phyloP scores from a whole-genome alignment of 768 basidiomycete genomes.

The Russula vinacea region DNA sequence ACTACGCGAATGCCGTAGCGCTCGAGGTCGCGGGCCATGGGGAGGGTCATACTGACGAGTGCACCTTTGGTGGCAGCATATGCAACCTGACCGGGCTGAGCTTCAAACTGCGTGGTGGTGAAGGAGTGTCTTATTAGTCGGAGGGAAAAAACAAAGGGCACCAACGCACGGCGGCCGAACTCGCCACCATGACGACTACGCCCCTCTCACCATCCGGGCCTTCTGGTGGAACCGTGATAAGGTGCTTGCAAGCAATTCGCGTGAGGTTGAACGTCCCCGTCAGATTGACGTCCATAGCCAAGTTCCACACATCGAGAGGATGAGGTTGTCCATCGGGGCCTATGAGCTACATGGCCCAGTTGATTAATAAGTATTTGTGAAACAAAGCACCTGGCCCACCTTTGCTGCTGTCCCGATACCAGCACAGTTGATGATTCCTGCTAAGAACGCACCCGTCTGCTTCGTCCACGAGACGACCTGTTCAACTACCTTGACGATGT shows the following conservation, averaged over 20 bases:
- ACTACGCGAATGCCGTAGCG: slow-evolving; percentile 53
- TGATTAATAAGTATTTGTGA: too few relatives aligned
- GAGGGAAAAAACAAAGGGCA: background rate
- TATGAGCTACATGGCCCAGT: slow-evolving; percentile 42
- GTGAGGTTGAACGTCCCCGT: slow-evolving; percentile 60
- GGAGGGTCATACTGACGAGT: slow-evolving; percentile 54
- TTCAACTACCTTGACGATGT: slow-evolving; percentile 33
- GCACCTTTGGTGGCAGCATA: slow-evolving; percentile 59
- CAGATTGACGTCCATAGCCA: slow-evolving; percentile 52
- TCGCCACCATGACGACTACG: slow-evolving; percentile 55
- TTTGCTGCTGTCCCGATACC: slow-evolving; percentile 45
- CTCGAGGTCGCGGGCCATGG: slow-evolving; percentile 57
- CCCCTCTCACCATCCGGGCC: slow-evolving; percentile 53
- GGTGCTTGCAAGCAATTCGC: slow-evolving; percentile 49
- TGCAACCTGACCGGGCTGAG: slow-evolving; percentile 55
- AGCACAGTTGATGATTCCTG: slow-evolving; percentile 58
- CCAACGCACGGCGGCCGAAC: slow-evolving; percentile 44
- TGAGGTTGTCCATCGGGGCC: slow-evolving; percentile 47
- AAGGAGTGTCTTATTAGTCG: background rate
- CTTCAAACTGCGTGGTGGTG: slow-evolving; percentile 44
- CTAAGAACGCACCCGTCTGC: slow-evolving; percentile 45
- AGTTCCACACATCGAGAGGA: slow-evolving; percentile 50
- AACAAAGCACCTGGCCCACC: slow-evolving; percentile 21
- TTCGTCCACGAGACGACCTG: slow-evolving; percentile 31
- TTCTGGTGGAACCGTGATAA: slow-evolving; percentile 46